Percentiles rank a stretch among this genome's conserved stretches.
Conservation (phyloP, 2,329 filamentous ascomycete genomes). For the Biscogniauxia mediterranea region DNA sequence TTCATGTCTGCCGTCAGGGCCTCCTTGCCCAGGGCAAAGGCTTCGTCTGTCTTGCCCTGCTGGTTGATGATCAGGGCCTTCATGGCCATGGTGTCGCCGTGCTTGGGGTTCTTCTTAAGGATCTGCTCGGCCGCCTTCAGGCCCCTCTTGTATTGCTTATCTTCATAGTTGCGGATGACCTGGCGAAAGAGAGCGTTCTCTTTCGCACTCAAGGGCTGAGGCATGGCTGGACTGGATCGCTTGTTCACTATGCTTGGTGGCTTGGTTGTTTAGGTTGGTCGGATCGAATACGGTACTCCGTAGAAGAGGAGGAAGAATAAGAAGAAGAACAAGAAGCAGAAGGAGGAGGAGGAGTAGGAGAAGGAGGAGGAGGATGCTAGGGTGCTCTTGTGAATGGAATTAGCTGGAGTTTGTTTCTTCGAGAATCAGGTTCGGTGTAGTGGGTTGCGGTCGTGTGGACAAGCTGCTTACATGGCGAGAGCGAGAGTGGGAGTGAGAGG, state of each 20-base stretch:
- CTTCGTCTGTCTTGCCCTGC: constrained; percentile 88
- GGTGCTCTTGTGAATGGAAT: too few species aligned
- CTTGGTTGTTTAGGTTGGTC: too few species aligned
- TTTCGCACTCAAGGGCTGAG: constrained; percentile 76
- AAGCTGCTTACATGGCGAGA: too few species aligned
- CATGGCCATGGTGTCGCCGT: constrained; percentile 99
- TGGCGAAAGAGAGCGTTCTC: constrained; percentile 92
- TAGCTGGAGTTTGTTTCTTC: too few species aligned
- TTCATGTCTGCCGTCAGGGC: constrained; percentile 97
- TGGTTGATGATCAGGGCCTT: constrained; percentile 96
- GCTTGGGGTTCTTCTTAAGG: constrained; percentile 87
- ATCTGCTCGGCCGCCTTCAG: constrained; percentile 96
- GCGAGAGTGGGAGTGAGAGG: too few species aligned
- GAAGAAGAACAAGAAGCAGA: too few species aligned
- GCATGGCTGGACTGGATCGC: constrained; percentile 46
- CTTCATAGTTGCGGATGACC: constrained; percentile 93
- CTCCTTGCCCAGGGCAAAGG: constrained; percentile 87
- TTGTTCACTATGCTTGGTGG: not conserved
- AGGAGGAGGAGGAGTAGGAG: too few species aligned
- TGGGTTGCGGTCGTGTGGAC: too few species aligned
- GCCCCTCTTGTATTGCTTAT: constrained; percentile 95
- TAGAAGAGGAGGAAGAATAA: not conserved
- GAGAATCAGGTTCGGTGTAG: too few species aligned
- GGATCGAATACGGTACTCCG: not conserved
- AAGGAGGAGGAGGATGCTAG: too few species aligned